Evolutionary conservation across 2,329 filamentous ascomycete genomes (phyloP).

Genomic region (Neoascochyta sp.): DNA sequence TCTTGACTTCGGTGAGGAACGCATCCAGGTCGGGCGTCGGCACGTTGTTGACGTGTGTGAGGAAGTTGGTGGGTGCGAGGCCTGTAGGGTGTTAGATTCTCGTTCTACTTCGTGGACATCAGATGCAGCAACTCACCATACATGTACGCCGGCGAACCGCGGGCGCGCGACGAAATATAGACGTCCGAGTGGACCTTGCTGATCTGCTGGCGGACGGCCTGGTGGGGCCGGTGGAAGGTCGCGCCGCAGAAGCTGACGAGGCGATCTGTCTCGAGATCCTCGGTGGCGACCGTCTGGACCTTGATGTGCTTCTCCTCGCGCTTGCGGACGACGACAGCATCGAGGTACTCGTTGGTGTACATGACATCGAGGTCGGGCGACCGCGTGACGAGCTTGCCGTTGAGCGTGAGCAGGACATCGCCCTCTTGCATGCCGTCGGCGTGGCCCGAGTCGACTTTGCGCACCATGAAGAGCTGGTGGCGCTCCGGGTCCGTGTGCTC

Average conservation of each 20-base stretch:
- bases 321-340: conserved; percentile 82
- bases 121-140: conserved; percentile 41
- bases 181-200: conserved; percentile 94
- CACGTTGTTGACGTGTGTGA: conserved; percentile 90
- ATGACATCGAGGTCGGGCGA: conserved; percentile 93
- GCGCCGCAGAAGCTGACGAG: conserved; percentile 95
- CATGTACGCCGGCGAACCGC: conserved; percentile 38
- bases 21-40: conserved; percentile 75
- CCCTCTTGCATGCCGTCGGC: conserved; percentile 74
- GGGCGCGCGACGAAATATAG: conserved; percentile 76
- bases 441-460: conserved; percentile 71
- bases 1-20: conserved; percentile 76
- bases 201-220: conserved; percentile 95
- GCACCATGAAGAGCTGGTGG: conserved; percentile 97
- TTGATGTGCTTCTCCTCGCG: conserved; percentile 73
- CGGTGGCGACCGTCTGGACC: conserved; percentile 80
- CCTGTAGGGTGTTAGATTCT: conserved; percentile 54
- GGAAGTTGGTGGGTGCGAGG: conserved; percentile 93
- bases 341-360: conserved; percentile 82
- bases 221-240: conserved; percentile 86
- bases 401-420: conserved; percentile 87
- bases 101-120: no score
- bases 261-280: conserved; percentile 87
- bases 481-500: conserved; percentile 83
- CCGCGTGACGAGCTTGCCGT: conserved; percentile 86